Evolutionary conservation across 176 grass and related monocot genomes (phyloP), one percentile per base, ranked within the genome.

Genomic region (Zea mays): DNA sequence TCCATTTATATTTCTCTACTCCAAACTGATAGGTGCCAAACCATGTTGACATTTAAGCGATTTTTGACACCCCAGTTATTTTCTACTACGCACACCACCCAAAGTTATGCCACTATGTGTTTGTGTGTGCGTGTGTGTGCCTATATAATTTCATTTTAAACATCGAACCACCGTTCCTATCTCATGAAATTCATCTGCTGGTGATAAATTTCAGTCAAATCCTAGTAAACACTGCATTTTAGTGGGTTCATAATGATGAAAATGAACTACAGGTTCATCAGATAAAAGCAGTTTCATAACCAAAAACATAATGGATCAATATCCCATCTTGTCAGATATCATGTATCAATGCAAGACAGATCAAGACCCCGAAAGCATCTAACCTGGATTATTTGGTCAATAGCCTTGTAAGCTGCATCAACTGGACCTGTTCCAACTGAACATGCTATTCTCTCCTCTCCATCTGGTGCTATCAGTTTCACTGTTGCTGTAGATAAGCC

Each of bases 361-460:
- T 6, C 6, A 39, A 62, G 10, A 62, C 11, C 45, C 66, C 5
- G 20, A 41, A 8, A 55, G 45, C 5, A 71, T 10, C 0, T 61
- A 60, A 98, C 92, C 96, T 98, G 77, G 39, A 92, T 85, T 83
- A 98, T 98, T 77, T 90, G 63, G 55, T 98, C 96, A 81, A 94
- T 81, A 70, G 96, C 96, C 42, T 98, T 98, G 85, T 98, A 98
- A 76, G 96, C 89, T 83, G 96, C 96, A 89, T 98, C 96, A 74
- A 98, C 91, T 49, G 96, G 96, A 70, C 89, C 92, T 57, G 96
- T 90, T 42, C 96, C 96, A 38, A 92, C 49, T 36, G 85, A 88
- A 71, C 92, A 94, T 45, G 74, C 92, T 82, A 92, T 90, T 81
- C 88, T 98, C 71, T 94, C 89, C 59, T 86, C 83, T 72, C 92